Evolutionary conservation across 306 rosid genomes (phyloP).

Genomic region (Amphicarpaea edgeworthii): DNA sequence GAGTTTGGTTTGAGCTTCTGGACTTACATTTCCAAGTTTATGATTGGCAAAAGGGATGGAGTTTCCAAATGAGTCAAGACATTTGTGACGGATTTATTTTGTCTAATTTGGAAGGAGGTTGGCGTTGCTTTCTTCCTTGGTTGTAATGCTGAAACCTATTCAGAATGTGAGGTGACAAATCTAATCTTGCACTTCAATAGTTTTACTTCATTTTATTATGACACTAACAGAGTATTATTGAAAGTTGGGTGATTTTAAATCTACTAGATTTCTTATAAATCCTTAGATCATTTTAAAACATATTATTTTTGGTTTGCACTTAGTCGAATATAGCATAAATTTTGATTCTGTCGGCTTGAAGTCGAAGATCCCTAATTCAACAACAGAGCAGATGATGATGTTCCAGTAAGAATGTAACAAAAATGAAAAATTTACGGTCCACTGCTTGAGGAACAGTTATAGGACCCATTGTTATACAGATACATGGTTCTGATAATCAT

Average conservation of each 20-base stretch:
- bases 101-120: conserved; percentile 43
- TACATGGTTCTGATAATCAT: too few relatives aligned
- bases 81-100: not conserved
- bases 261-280: too few relatives aligned
- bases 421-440: too few relatives aligned
- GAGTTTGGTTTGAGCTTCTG: conserved; percentile 18
- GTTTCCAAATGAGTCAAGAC: conserved; percentile 51
- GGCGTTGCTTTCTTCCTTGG: conserved; percentile 45
- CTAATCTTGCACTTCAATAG: not conserved
- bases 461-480: too few relatives aligned
- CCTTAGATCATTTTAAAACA: too few relatives aligned
- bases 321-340: too few relatives aligned
- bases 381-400: not conserved
- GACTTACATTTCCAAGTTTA: conserved; percentile 1
- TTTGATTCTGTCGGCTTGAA: not conserved
- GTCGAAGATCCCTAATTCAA: not conserved
- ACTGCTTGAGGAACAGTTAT: too few relatives aligned
- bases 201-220: too few relatives aligned
- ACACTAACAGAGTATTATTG: too few relatives aligned
- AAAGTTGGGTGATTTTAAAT: too few relatives aligned
- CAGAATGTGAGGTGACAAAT: not conserved
- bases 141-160: conserved; percentile 29
- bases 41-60: not conserved
- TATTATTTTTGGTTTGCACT: too few relatives aligned
- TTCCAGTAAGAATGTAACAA: too few relatives aligned